Conservation (phyloP, 345 rosid species). For the Brassica cretica region DNA sequence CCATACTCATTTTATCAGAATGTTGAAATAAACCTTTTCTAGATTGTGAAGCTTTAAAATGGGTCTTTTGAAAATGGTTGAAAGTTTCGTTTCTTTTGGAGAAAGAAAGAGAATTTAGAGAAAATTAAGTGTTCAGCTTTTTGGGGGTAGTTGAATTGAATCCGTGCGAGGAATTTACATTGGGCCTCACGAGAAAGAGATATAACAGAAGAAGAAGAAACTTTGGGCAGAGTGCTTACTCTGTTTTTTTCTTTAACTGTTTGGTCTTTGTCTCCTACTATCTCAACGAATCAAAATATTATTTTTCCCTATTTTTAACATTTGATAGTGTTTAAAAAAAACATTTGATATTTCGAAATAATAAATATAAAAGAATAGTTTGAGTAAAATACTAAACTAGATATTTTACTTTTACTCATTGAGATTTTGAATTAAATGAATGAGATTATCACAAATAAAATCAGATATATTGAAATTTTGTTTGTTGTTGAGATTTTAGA, state of each 20-base stretch:
- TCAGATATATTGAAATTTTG: background rate
- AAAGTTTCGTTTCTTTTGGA: slow-evolving; percentile 18
- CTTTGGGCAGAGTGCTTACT: slow-evolving; percentile 42
- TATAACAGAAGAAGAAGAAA: slow-evolving; percentile 35
- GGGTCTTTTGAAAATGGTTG: slow-evolving; percentile 15
- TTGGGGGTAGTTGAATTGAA: slow-evolving; percentile 6
- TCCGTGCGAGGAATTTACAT: slow-evolving; percentile 39
- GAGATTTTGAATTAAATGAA: slow-evolving; percentile 6
- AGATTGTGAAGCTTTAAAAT: background rate
- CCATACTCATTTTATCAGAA: slow-evolving; percentile 28
- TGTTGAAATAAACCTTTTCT: background rate
- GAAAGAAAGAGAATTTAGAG: background rate
- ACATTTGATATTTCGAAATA: background rate
- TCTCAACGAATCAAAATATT: slow-evolving; percentile 23
- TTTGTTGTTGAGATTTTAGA: slow-evolving; percentile 8
- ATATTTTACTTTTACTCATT: background rate
- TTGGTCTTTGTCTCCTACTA: slow-evolving; percentile 37
- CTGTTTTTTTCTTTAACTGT: slow-evolving; percentile 27
- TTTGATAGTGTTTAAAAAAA: no score
- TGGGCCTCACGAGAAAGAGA: slow-evolving; percentile 42
- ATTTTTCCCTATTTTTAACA: no score
- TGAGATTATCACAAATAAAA: background rate
- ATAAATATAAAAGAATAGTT: background rate
- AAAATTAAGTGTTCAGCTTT: slow-evolving; percentile 31
- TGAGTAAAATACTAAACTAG: background rate